Percentiles rank a stretch among this genome's conserved stretches.
phyloP scores from a whole-genome alignment of 768 basidiomycete genomes.

The Termitomyces bulborhizus region DNA sequence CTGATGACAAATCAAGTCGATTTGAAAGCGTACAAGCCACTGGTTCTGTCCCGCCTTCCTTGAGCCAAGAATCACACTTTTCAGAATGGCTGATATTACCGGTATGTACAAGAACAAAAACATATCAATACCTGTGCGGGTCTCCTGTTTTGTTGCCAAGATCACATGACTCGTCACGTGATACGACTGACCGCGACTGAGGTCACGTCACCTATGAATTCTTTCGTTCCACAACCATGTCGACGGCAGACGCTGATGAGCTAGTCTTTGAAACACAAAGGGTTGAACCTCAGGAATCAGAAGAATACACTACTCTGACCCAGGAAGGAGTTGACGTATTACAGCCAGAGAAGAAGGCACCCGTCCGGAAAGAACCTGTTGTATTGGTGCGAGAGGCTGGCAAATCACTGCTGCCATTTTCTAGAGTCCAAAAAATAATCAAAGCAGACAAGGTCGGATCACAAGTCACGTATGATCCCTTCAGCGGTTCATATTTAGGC shows the following conservation, averaged over 20 bases:
- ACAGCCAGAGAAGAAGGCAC: slow-evolving; percentile 19
- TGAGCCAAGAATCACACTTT: too few relatives aligned
- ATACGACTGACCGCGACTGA: slow-evolving; percentile 7
- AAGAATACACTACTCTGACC: neutral
- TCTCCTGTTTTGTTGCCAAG: too few relatives aligned
- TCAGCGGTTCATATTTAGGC: neutral
- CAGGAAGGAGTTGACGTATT: slow-evolving; percentile 2
- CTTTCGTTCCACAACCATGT: slow-evolving; percentile 3
- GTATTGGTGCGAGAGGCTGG: slow-evolving; percentile 36
- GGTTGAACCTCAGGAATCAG: neutral
- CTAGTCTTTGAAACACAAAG: neutral
- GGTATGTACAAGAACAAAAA: neutral
- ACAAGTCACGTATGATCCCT: neutral
- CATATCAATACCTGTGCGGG: too few relatives aligned
- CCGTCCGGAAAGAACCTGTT: slow-evolving; percentile 20
- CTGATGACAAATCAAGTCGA: neutral
- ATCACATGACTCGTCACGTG: slow-evolving; percentile 1
- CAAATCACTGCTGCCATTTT: slow-evolving; percentile 68
- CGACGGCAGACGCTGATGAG: neutral
- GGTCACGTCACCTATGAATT: slow-evolving; percentile 12
- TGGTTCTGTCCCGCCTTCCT: neutral
- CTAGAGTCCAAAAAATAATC: slow-evolving; percentile 77
- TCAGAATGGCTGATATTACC: neutral
- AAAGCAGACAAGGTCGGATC: slow-evolving; percentile 73
- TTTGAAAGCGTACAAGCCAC: too few relatives aligned